A percentile compares a stretch with the other conserved stretches of the same genome.
phyloP scores from a whole-genome alignment of 2,329 filamentous ascomycete genomes.

The Cadophora sp. region DNA sequence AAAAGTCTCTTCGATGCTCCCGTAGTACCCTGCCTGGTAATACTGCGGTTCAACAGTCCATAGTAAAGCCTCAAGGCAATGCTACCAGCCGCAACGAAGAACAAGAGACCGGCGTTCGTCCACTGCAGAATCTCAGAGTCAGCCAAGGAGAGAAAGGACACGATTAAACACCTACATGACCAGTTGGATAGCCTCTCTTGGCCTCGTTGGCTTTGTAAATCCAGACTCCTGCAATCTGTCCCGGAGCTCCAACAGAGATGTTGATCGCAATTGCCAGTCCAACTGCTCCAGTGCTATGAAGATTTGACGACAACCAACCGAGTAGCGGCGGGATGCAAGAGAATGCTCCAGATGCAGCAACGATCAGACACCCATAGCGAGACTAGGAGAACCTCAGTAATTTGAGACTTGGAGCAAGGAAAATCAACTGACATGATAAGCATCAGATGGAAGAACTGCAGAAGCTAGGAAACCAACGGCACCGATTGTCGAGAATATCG shows the following conservation, averaged over 20 bases:
- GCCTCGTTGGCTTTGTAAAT: slow-evolving; percentile 73
- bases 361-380: slow-evolving; percentile 74
- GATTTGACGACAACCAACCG: slow-evolving; percentile 53
- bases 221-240: slow-evolving; percentile 77
- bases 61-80: slow-evolving; percentile 63
- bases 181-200: slow-evolving; percentile 68
- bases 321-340: slow-evolving; percentile 69
- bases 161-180: slow-evolving; percentile 52
- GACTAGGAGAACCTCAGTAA: slow-evolving; percentile 38
- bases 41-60: slow-evolving; percentile 51
- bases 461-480: slow-evolving; percentile 66
- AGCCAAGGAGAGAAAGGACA: neutral
- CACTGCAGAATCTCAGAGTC: slow-evolving; percentile 47
- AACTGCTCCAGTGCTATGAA: slow-evolving; percentile 68
- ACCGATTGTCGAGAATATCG: slow-evolving; percentile 56
- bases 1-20: slow-evolving; percentile 30
- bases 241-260: slow-evolving; percentile 70
- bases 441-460: slow-evolving; percentile 64
- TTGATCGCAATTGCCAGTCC: slow-evolving; percentile 76
- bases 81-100: slow-evolving; percentile 64
- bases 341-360: slow-evolving; percentile 71
- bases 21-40: slow-evolving; percentile 28
- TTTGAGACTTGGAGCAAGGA: neutral
- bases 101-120: slow-evolving; percentile 66
- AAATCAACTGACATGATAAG: slow-evolving; percentile 53